Evolutionary conservation across 352 stramenopile genomes (phyloP), one percentile per base, ranked within the genome.

Genomic region (Globisporangium carolinianum): DNA sequence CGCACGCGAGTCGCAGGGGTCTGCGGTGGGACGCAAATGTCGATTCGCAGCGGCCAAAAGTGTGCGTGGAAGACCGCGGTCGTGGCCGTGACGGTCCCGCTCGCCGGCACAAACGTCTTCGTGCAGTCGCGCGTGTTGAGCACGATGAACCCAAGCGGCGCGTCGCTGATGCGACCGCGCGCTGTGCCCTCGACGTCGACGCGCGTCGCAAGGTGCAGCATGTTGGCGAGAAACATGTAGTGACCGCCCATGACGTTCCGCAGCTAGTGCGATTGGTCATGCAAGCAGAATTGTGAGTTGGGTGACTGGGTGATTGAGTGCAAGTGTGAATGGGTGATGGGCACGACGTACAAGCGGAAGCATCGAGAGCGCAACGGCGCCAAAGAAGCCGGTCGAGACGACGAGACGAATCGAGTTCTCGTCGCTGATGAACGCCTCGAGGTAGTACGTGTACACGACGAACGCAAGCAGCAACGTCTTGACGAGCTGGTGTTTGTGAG

Each of bases 211-310:
- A 88, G 50, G 38, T 75, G 71, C 47, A 90, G 57, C 76, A 90
- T 87, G 56, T 86, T 90, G 61, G 69, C 61, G 51, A 90, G 62
- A 47, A 90, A 90, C 80, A 90, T 88, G 61, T 88, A 85, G 60
- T 87, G 77, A 2, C 72, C 80, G 4, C 77, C 80, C 66, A 90
- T 69, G 61, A 88, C 64, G 48, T 90, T 90, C 35, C 74, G 77
- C 9, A 90, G 57, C 80, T 90, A 48, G 1, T 7, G 38, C 6
- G 6, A 3, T 36, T 14, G 15, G 47, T 17, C 32, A n/a, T 14
- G 43, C 14, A 56, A 38, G 53, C 12, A 63, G 24, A 32, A 32
- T 32, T 32, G 2, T 32, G 24, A 32, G 24, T 32, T 18, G 18
- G 24, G 48, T n/a, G 47, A 37, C 2, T 17, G 2, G 53, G n/a